A percentile compares a stretch with the other conserved stretches of the same genome.
phyloP scores from a whole-genome alignment of 2,329 filamentous ascomycete genomes.

The Apiospora marii region DNA sequence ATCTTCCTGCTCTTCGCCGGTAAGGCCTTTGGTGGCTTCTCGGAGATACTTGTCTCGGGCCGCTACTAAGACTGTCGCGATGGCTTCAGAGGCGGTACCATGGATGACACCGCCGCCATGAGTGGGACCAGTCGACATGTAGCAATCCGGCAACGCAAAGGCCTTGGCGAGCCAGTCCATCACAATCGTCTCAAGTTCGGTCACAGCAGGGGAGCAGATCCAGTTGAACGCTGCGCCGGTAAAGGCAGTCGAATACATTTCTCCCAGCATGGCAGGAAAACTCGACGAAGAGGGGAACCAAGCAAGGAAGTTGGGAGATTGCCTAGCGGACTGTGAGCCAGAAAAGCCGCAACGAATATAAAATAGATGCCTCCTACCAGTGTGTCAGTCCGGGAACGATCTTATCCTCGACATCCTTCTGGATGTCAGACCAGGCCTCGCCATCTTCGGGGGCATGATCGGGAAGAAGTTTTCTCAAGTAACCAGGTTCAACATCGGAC shows the following conservation, averaged over 20 bases:
- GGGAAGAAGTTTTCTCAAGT: slow-evolving; percentile 82
- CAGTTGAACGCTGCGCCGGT: slow-evolving; percentile 95
- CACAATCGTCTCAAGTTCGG: slow-evolving; percentile 91
- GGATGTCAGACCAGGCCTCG: slow-evolving; percentile 81
- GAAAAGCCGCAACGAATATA: neutral
- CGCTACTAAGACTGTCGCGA: slow-evolving; percentile 86
- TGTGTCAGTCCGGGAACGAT: slow-evolving; percentile 94
- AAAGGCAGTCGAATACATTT: slow-evolving; percentile 90
- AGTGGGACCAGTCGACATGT: slow-evolving; percentile 74
- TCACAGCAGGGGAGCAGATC: slow-evolving; percentile 91
- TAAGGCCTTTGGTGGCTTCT: slow-evolving; percentile 57
- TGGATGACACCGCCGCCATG: slow-evolving; percentile 92
- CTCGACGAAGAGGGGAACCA: slow-evolving; percentile 88
- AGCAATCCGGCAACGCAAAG: slow-evolving; percentile 76
- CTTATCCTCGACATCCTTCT: slow-evolving; percentile 81
- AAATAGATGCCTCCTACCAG: slow-evolving; percentile 58
- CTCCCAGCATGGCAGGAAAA: slow-evolving; percentile 86
- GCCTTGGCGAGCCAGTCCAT: slow-evolving; percentile 90
- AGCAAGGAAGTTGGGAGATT: slow-evolving; percentile 93
- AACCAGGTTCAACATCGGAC: slow-evolving; percentile 82
- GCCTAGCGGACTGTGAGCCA: slow-evolving; percentile 53
- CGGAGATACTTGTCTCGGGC: slow-evolving; percentile 82
- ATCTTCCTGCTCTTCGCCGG: slow-evolving; percentile 68
- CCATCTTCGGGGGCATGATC: slow-evolving; percentile 67
- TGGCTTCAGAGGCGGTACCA: slow-evolving; percentile 86